Percentiles rank a stretch among this genome's conserved stretches.
These are phyloP conservation scores for Coprinellus micaceus DNA, from an alignment of 768 basidiomycete genomes.

Conservation along the genomic window DNA sequence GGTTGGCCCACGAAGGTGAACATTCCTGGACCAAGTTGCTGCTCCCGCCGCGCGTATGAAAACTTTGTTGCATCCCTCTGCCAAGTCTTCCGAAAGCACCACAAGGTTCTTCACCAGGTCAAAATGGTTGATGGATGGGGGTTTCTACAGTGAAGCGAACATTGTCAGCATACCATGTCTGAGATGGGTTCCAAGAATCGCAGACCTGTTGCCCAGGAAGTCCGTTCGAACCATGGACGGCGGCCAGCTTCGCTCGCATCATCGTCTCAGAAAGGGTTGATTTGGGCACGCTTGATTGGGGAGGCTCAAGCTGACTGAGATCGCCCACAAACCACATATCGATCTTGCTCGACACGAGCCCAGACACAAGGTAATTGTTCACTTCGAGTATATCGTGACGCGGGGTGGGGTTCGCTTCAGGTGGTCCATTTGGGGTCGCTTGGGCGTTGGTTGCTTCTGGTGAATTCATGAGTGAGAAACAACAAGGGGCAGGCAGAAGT, in stretches of 20 bases:
- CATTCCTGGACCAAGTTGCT: conserved; percentile 57
- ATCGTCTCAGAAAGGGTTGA: conserved; percentile 12
- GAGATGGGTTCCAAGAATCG: too few species aligned
- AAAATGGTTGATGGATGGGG: conserved; percentile 46
- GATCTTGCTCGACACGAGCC: conserved; percentile 63
- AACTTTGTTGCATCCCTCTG: conserved; percentile 45
- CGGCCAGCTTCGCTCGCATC: neutral
- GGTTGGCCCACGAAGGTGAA: conserved; percentile 2
- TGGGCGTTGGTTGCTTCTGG: conserved; percentile 51
- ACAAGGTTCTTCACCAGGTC: conserved; percentile 68
- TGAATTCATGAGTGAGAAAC: conserved; percentile 12
- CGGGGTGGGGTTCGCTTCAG: conserved; percentile 49
- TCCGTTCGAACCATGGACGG: too few species aligned
- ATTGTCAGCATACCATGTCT: too few species aligned
- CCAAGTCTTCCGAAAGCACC: conserved; percentile 59
- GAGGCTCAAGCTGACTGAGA: conserved; percentile 45
- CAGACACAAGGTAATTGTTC: conserved; percentile 72
- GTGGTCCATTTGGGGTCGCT: too few species aligned
- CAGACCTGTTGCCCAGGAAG: too few species aligned
- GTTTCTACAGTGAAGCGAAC: conserved; percentile 32
- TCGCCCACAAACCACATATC: conserved; percentile 80
- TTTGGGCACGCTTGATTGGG: conserved; percentile 45
- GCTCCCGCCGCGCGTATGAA: neutral
- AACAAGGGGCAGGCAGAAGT: neutral
- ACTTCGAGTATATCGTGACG: conserved; percentile 78